Evolutionary conservation across 805 yeast species (phyloP), one percentile per base, ranked within the genome.

Genomic region (Kazachstania kunashirensis): DNA sequence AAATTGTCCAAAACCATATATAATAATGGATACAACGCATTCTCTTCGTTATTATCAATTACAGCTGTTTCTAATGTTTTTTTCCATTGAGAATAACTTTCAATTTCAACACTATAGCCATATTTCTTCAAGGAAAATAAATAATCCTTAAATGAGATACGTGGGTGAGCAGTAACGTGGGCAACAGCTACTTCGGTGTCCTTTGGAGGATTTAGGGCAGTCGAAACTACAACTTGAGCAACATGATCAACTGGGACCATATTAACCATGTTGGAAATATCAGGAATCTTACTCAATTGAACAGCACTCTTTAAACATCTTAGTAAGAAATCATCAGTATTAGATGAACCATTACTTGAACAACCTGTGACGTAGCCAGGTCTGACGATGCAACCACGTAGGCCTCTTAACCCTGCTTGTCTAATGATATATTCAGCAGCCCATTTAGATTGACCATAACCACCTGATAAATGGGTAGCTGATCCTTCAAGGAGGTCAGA

Each of bases 221-320:
- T 65, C 2, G 97, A 84, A 35, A 79, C 84, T 18, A 79, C 83
- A 17, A 86, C 84, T 32, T 94, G 73, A 1, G 99, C 97, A 46
- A 92, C 98, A 53, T 92, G 98, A 51, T 94, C 96, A 30, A 92
- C 98, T 3, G 98, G 98, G 16, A 85, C 96, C 82, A 88, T 85
- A 62, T 92, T 92, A 26, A 89, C 94, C 32, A 78, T 74, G 67
- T 92, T 92, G 47, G 74, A 61, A 47, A 92, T 86, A 52, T 81
- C 82, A 24, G 99, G 98, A 49, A 74, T 80, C 34, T 69, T 66
- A 9, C 95, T 95, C 41, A 94, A 63, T 62, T 92, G 95, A 36
- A 79, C 78, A 61, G 94, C 79, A 23, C 99, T 97, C 68, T 92
- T 92, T 65, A 92, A 68, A 83, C 88, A 82, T 61, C 99, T 75